Evolutionary conservation across 1,284 basidiomycete species (phyloP).

Genomic region (Xanthoconium separans): DNA sequence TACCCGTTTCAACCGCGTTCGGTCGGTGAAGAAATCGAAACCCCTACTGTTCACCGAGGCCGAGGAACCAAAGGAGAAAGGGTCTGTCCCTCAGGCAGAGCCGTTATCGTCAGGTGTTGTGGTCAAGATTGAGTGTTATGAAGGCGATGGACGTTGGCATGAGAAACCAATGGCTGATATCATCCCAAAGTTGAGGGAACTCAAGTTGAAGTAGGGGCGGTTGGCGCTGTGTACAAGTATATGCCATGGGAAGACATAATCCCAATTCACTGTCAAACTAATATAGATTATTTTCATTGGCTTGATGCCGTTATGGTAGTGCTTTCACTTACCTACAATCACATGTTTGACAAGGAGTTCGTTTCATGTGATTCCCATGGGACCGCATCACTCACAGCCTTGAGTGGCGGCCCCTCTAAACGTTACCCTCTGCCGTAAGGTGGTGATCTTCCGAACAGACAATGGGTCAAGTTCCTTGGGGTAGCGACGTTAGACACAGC

Average conservation of each 20-base stretch:
- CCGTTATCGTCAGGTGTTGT: neutral
- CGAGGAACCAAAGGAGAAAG: neutral
- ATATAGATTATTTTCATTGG: neutral
- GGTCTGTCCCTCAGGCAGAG: neutral
- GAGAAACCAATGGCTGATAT: conserved; percentile 28
- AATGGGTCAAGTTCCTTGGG: too few relatives aligned
- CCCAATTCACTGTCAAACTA: neutral
- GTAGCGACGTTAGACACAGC: conserved; percentile 13
- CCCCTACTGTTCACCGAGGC: neutral
- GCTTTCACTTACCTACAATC: neutral
- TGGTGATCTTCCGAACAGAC: neutral
- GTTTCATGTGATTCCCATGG: neutral
- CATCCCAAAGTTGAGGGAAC: conserved; percentile 27
- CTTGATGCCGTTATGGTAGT: neutral
- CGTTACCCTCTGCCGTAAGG: conserved; percentile 14
- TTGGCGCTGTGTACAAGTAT: neutral
- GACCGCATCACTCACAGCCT: conserved; percentile 12
- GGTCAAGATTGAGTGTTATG: conserved; percentile 17
- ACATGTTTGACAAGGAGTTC: neutral
- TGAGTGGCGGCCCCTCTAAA: neutral
- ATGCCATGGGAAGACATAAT: neutral
- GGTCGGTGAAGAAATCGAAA: neutral
- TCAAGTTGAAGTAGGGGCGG: conserved; percentile 16
- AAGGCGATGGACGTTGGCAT: conserved; percentile 20
- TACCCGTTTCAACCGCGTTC: neutral